A percentile compares a stretch with the other conserved stretches of the same genome.
Evolutionary conservation across 345 rosid genomes (phyloP).

Genomic region (Gossypium bickii): DNA sequence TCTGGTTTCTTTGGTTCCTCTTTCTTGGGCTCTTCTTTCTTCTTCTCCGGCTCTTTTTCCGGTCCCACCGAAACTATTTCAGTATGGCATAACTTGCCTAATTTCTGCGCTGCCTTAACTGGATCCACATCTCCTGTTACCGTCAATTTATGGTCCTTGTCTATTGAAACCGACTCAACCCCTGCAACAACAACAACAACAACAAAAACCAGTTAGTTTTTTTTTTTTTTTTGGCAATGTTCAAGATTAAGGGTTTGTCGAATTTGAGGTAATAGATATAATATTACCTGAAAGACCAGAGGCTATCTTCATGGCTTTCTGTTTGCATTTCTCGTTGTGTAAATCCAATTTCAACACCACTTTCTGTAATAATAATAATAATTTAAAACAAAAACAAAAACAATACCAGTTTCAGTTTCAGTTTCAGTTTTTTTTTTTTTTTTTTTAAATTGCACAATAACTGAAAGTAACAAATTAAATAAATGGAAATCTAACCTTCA

Average conservation of each 20-base stretch:
- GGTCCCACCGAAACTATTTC: slow-evolving; percentile 52
- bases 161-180: slow-evolving; percentile 46
- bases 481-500: neutral
- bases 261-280: neutral
- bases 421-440: too few relatives aligned
- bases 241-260: neutral
- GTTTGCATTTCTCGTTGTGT: slow-evolving; percentile 34
- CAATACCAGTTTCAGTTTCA: neutral
- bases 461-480: too few relatives aligned
- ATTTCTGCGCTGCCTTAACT: slow-evolving; percentile 32
- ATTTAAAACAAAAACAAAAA: neutral
- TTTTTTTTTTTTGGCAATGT: neutral
- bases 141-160: slow-evolving; percentile 60
- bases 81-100: slow-evolving; percentile 47
- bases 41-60: slow-evolving; percentile 53
- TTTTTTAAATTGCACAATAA: too few relatives aligned
- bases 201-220: neutral
- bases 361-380: slow-evolving; percentile 31
- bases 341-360: slow-evolving; percentile 42
- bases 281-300: slow-evolving; percentile 44
- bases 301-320: slow-evolving; percentile 50
- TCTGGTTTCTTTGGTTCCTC: slow-evolving; percentile 9
- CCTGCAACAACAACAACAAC: slow-evolving; percentile 22
- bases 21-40: slow-evolving; percentile 43
- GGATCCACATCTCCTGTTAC: slow-evolving; percentile 52